Percentiles rank a stretch among this genome's conserved stretches.
Conservation (phyloP, 2,329 filamentous ascomycete species). For the Karstenula rhodostoma region DNA sequence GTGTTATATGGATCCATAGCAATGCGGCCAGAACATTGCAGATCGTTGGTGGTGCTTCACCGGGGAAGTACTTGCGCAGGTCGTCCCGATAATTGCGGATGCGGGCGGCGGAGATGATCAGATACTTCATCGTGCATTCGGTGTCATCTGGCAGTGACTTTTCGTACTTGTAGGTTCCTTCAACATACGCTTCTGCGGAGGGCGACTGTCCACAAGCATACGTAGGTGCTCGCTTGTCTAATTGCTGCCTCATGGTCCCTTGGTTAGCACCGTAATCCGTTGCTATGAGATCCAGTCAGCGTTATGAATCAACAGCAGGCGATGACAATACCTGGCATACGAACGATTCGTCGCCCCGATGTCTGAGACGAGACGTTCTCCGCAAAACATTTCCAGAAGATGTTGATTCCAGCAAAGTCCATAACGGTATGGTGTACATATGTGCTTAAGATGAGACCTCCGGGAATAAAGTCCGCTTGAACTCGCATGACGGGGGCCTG, state of each 20-base stretch:
- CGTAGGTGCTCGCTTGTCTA: slow-evolving; percentile 30
- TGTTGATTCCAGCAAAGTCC: slow-evolving; percentile 41
- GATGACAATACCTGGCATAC: neutral
- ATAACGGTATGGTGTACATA: slow-evolving; percentile 44
- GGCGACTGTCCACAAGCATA: slow-evolving; percentile 16
- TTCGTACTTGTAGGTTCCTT: slow-evolving; percentile 35
- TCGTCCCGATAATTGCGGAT: slow-evolving; percentile 39
- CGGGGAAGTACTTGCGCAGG: slow-evolving; percentile 29
- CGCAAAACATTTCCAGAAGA: slow-evolving; percentile 37
- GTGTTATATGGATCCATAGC: slow-evolving; percentile 47
- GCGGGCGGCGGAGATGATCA: slow-evolving; percentile 38
- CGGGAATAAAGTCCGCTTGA: slow-evolving; percentile 46
- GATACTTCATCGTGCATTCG: slow-evolving; percentile 36
- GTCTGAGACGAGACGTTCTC: slow-evolving; percentile 31
- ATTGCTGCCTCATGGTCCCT: slow-evolving; percentile 29
- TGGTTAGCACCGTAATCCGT: slow-evolving; percentile 30
- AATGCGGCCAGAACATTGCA: slow-evolving; percentile 45
- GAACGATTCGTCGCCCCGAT: slow-evolving; percentile 17
- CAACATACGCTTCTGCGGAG: slow-evolving; percentile 39
- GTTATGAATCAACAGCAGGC: neutral
- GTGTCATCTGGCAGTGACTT: slow-evolving; percentile 36
- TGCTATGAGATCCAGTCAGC: slow-evolving; percentile 27
- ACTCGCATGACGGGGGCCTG: slow-evolving; percentile 40
- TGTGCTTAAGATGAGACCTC: slow-evolving; percentile 45
- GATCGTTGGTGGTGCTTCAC: slow-evolving; percentile 32